These are phyloP conservation scores for Xylariomycetidae sp. DNA, from an alignment of 2,329 filamentous ascomycete species.

Conservation along the genomic window DNA sequence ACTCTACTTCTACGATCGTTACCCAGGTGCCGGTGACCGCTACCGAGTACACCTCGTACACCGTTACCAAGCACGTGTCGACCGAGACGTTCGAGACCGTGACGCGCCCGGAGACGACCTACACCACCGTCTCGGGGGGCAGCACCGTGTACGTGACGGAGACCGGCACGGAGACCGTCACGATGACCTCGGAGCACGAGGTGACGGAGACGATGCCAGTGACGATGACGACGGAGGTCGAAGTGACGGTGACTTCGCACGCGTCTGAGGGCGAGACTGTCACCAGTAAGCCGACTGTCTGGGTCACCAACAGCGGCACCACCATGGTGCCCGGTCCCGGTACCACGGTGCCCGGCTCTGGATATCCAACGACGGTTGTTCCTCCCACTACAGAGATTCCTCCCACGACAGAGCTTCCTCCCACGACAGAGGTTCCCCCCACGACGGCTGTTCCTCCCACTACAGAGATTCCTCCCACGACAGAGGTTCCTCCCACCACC, in stretches of 20 bases:
- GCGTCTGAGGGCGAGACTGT: slow-evolving; percentile 26
- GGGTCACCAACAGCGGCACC: slow-evolving; percentile 25
- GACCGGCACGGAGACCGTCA: slow-evolving; percentile 36
- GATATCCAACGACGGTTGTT: slow-evolving; percentile 15
- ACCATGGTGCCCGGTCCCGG: slow-evolving; percentile 28
- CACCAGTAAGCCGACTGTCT: slow-evolving; percentile 28
- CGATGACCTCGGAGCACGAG: slow-evolving; percentile 30
- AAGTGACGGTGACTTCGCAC: slow-evolving; percentile 35
- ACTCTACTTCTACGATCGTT: slow-evolving; percentile 29
- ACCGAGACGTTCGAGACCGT: slow-evolving; percentile 30
- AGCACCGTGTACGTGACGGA: slow-evolving; percentile 35
- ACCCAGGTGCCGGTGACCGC: slow-evolving; percentile 24
- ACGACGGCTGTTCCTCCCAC: too few species aligned
- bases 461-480: background rate
- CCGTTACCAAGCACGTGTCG: slow-evolving; percentile 23
- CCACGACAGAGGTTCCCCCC: too few species aligned
- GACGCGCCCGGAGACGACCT: slow-evolving; percentile 32
- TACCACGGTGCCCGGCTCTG: too few species aligned
- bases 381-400: slow-evolving; percentile 13
- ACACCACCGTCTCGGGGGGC: slow-evolving; percentile 37
- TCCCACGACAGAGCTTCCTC: too few species aligned
- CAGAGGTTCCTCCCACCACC: slow-evolving; percentile 1
- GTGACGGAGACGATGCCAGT: slow-evolving; percentile 34
- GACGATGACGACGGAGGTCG: slow-evolving; percentile 32
- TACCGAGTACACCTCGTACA: slow-evolving; percentile 26